Evolutionary conservation across 2,329 filamentous ascomycete species (phyloP).

Genomic region (Alternaria metachromatica): DNA sequence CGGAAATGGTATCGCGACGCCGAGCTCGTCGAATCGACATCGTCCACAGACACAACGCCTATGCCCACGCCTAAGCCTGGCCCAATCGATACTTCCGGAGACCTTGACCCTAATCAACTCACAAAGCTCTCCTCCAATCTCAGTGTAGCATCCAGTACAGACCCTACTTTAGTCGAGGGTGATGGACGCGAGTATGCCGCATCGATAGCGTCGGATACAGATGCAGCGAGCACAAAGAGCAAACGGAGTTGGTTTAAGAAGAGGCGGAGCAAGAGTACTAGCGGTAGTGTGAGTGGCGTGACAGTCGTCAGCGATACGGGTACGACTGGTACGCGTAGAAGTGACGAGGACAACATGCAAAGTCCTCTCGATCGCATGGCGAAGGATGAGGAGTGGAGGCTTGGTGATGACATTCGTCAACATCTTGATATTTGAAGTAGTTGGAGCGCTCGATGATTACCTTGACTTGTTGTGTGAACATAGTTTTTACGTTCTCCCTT

Average conservation of each 20-base stretch:
- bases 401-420: constrained; percentile 86
- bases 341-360: constrained; percentile 59
- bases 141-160: constrained; percentile 32
- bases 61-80: constrained; percentile 50
- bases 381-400: constrained; percentile 70
- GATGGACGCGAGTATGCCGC: constrained; percentile 31
- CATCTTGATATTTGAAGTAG: constrained; percentile 64
- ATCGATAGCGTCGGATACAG: constrained; percentile 35
- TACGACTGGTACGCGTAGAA: constrained; percentile 39
- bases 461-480: neutral
- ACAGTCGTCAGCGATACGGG: constrained; percentile 39
- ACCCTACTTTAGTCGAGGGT: constrained; percentile 32
- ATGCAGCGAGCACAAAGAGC: constrained; percentile 41
- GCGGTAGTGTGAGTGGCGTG: constrained; percentile 39
- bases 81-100: constrained; percentile 36
- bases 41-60: constrained; percentile 54
- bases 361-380: constrained; percentile 58
- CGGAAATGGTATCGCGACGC: constrained; percentile 97
- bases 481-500: neutral
- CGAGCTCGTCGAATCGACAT: constrained; percentile 80
- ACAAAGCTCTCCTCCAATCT: constrained; percentile 32
- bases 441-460: neutral
- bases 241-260: constrained; percentile 49
- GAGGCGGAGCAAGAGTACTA: constrained; percentile 32
- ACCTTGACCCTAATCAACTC: constrained; percentile 29